Base-by-base conservation (phyloP, 2,329 filamentous ascomycete genomes). In the Scedosporium apiospermum region DNA sequence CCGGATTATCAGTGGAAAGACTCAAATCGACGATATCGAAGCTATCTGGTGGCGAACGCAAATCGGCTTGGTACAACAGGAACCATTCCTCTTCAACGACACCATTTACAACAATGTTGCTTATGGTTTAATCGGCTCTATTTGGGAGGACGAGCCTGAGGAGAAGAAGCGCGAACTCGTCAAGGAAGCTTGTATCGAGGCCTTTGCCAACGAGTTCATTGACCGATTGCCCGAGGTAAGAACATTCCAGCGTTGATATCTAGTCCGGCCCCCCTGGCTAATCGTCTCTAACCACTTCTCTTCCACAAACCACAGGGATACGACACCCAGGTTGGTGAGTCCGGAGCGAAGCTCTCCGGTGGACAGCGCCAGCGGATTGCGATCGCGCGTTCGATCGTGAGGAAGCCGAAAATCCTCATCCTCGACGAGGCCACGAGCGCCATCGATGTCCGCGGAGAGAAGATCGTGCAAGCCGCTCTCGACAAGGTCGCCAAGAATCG, bases 361-460 rank as follows among this genome's bases (percentile, higher is more conserved):
- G 91, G 91, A 0, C 91, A 96, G 71, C 84, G 90, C n/a, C 91
- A 96, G 71, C 84, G 91, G 4, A 81, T 96, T 26, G 88, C 89
- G 2, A 92, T 92, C 65, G 89, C 89, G 1, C 80, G 90, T 34
- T 87, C 86, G 46, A 90, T 93, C 64, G 81, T 93, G 57, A 85
- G 88, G 63, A 80, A 87, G 64, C 89, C 90, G 0, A 80, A 81
- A 14, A 89, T 91, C 49, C 77, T 91, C 2, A 86, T 93, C 42
- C 77, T 95, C 6, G 89, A 95, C 68, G 89, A 93, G 72, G 89
- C 90, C 0, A 92, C 89, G 0, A 88, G 85, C 63, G 86, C 88
- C 14, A 81, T 84, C 59, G 80, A 83, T 55, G 78, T 81, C 3
- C 76, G 80, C 3, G 77, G 80, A 16, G 82, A 84, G 65, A 74